phyloP scores from a whole-genome alignment of 805 yeast genomes.

The Kodamaea lidongshanica region DNA sequence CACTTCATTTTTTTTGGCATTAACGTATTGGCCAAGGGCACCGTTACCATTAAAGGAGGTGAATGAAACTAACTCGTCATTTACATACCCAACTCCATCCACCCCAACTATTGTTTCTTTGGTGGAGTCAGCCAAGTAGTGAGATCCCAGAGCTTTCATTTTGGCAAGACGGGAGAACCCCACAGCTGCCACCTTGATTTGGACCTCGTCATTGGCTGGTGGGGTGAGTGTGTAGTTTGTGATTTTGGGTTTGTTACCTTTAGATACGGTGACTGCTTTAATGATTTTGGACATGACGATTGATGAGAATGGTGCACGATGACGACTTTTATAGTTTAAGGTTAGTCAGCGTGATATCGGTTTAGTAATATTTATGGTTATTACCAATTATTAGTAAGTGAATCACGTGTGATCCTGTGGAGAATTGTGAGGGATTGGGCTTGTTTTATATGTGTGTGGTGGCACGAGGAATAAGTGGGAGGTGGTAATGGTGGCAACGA shows the following conservation, averaged over 20 bases:
- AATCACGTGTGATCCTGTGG: too few relatives aligned
- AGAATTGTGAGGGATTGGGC: too few relatives aligned
- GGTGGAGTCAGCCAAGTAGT: slow-evolving; percentile 5
- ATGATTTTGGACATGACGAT: slow-evolving; percentile 2
- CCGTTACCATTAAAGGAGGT: slow-evolving; percentile 5
- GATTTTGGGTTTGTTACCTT: slow-evolving; percentile 6
- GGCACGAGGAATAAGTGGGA: too few relatives aligned
- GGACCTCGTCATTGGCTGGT: slow-evolving; percentile 9
- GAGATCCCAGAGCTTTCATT: slow-evolving; percentile 8
- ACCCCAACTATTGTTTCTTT: slow-evolving; percentile 8
- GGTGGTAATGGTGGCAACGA: too few relatives aligned
- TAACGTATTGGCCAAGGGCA: slow-evolving; percentile 7
- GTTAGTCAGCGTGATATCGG: too few relatives aligned
- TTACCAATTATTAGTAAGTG: too few relatives aligned
- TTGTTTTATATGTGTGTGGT: too few relatives aligned
- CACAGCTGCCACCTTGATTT: slow-evolving; percentile 8
- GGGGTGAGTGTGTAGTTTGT: slow-evolving; percentile 2
- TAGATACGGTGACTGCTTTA: slow-evolving; percentile 5
- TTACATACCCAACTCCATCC: slow-evolving; percentile 11
- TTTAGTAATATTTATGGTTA: too few relatives aligned
- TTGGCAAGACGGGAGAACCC: slow-evolving; percentile 10
- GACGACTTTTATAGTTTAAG: too few relatives aligned
- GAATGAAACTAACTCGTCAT: slow-evolving; percentile 8
- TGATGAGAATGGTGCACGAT: too few relatives aligned
- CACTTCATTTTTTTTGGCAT: slow-evolving; percentile 6